Conservation (phyloP, 2,329 filamentous ascomycete species). For the Alternaria angustiovoidea region DNA sequence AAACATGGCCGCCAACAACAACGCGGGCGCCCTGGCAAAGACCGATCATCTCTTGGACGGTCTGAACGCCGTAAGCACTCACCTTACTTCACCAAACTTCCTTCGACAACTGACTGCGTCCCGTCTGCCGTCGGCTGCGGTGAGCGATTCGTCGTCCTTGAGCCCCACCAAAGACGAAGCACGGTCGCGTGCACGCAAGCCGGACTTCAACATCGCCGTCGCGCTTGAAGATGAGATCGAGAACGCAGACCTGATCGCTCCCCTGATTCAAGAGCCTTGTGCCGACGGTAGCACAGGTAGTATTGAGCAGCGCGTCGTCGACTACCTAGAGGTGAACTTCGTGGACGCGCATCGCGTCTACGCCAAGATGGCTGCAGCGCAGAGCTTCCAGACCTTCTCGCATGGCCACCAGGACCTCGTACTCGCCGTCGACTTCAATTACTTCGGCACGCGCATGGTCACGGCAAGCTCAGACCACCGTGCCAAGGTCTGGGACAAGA, state of each 20-base stretch:
- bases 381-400: constrained; percentile 66
- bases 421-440: constrained; percentile 87
- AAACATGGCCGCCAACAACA: constrained; percentile 38
- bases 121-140: constrained; percentile 49
- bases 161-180: constrained; percentile 45
- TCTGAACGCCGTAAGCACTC: constrained; percentile 44
- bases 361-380: constrained; percentile 47
- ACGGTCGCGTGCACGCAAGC: constrained; percentile 42
- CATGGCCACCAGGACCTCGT: constrained; percentile 83
- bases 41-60: constrained; percentile 44
- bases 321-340: constrained; percentile 40
- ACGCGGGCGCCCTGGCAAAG: constrained; percentile 27
- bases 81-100: constrained; percentile 46
- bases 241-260: constrained; percentile 42
- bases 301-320: constrained; percentile 36
- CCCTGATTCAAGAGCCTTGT: constrained; percentile 47
- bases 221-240: constrained; percentile 42
- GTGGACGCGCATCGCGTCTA: constrained; percentile 41
- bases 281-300: constrained; percentile 38
- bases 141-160: constrained; percentile 49
- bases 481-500: constrained; percentile 88
- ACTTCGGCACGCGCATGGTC: constrained; percentile 89
- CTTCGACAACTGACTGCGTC: constrained; percentile 47
- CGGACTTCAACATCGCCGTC: constrained; percentile 43
- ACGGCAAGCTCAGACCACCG: constrained; percentile 92